A percentile compares a stretch with the other conserved stretches of the same genome.
Conservation (phyloP, 2,329 filamentous ascomycete species). For the Didymella pinodella region DNA sequence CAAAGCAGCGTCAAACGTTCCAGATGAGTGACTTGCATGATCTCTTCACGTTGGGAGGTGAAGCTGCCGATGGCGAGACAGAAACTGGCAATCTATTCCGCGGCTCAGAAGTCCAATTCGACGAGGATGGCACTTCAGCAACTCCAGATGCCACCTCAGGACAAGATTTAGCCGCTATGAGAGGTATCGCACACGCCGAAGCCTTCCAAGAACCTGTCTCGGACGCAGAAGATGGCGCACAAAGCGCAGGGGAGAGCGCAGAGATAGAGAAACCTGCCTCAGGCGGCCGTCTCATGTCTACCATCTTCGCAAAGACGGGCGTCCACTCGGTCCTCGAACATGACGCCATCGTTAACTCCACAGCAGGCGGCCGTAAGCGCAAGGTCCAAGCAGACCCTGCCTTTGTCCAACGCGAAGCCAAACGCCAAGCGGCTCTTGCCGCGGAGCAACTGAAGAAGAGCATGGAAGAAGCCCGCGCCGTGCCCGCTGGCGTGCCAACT, state of each 20-base stretch:
- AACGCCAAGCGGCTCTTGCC: constrained; percentile 78
- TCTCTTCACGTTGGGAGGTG: constrained; percentile 79
- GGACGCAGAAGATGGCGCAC: constrained; percentile 36
- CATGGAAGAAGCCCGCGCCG: constrained; percentile 72
- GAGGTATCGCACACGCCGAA: constrained; percentile 56
- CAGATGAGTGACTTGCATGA: constrained; percentile 90
- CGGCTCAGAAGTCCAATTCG: constrained; percentile 78
- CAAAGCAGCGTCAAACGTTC: constrained; percentile 90
- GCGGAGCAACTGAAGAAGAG: constrained; percentile 78
- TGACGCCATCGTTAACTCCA: constrained; percentile 76
- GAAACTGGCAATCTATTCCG: constrained; percentile 88
- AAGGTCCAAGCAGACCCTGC: constrained; percentile 76
- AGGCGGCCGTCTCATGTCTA: constrained; percentile 78
- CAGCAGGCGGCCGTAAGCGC: constrained; percentile 61
- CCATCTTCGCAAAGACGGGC: constrained; percentile 84
- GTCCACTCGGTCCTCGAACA: constrained; percentile 94
- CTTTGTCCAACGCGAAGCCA: constrained; percentile 83
- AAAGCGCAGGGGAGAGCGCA: constrained; percentile 24
- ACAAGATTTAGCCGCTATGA: constrained; percentile 47
- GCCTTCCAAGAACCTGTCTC: constrained; percentile 48
- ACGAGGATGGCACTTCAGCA: constrained; percentile 35
- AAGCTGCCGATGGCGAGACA: constrained; percentile 70
- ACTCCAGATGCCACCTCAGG: constrained; percentile 34
- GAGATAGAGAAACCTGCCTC: constrained; percentile 28
- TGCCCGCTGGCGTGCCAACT: constrained; percentile 85